Base-by-base conservation (phyloP, 768 basidiomycete genomes). In the Boletus coccyginus region DNA sequence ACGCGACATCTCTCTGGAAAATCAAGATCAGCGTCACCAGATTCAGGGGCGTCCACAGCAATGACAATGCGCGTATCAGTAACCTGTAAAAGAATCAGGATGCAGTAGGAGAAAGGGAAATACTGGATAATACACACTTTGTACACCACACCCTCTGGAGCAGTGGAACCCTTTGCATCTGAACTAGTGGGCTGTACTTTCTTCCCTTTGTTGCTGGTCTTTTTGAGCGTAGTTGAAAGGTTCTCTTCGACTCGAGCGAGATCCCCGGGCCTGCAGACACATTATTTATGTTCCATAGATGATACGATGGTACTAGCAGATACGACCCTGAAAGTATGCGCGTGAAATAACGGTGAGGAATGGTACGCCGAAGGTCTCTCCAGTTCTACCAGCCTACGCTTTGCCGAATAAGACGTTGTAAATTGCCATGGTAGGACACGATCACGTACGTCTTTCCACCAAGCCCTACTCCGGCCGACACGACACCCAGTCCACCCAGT, bases 321-420 rank as follows among this genome's bases (percentile, higher is more conserved):
- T 39, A 60, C 74, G 48, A 66, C 85, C 88, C 92, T 84, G 62
- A 98, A 84, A 0, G 84, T 88, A 73, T 98, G 94, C 2, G 94
- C 87, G 8, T 94, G 94, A 62, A 97, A 90, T 1, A 80, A 55
- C 0, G 82, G 77, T 8, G 76, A 83, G 3, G 81, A 71, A 65
- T 94, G 90, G 65, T 91, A 91, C 7, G 92, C 94, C 11, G 82
- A 71, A 0, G 93, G 90, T 52, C 93, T 77, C 67, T 93, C 88
- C 7, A 98, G 77, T 70, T 96, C 93, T 53, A 98, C 81, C 55
- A 98, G 74, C 45, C 94, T 96, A 60, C 62, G 66, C 74, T 81
- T 66, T 46, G 60, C 72, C 65, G 58, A 75, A 51, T 66, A 58
- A 59, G 59, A 29, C 5, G 29, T 52, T 44, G 39, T n/a, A 43